Evolutionary conservation across 73 alveolate species (phyloP).

Genomic region (Symbiodinium pilosum): DNA sequence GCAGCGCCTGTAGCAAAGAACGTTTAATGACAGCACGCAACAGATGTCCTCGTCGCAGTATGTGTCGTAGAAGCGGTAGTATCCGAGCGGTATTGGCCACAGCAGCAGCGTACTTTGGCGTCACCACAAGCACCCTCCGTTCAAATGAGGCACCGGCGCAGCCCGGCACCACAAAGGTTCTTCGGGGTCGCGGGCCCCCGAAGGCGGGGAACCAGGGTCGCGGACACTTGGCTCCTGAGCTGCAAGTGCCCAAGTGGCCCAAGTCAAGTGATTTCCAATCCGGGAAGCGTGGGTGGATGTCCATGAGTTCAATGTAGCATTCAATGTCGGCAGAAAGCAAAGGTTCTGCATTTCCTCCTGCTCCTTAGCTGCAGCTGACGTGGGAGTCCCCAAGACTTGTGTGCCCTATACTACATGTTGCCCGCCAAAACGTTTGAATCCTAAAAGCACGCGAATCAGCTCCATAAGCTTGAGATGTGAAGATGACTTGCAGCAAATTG

Average conservation of each 20-base stretch:
- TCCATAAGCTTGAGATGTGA: no score
- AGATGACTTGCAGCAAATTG: no score
- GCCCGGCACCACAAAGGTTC: constrained; percentile 89
- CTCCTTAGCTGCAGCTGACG: background rate
- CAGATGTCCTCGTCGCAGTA: no score
- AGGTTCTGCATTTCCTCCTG: constrained; percentile 73
- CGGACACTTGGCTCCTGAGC: constrained; percentile 22
- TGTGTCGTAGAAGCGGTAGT: no score
- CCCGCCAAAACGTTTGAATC: background rate
- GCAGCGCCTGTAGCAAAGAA: no score
- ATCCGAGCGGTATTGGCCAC: no score
- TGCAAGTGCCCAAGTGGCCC: background rate
- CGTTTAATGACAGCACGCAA: no score
- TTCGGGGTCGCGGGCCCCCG: constrained; percentile 82
- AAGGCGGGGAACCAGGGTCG: constrained; percentile 50
- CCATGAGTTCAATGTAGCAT: background rate
- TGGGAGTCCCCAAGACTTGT: background rate
- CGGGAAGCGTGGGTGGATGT: background rate
- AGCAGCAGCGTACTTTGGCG: no score
- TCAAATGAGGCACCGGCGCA: constrained; percentile 59
- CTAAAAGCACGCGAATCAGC: no score
- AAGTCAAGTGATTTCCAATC: background rate
- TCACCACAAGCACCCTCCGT: background rate
- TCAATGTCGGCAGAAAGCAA: background rate
- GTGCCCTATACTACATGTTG: background rate